A percentile compares a stretch with the other conserved stretches of the same genome.
phyloP scores from a whole-genome alignment of 495 filamentous ascomycete species.

The Bathelium albidoporum region DNA sequence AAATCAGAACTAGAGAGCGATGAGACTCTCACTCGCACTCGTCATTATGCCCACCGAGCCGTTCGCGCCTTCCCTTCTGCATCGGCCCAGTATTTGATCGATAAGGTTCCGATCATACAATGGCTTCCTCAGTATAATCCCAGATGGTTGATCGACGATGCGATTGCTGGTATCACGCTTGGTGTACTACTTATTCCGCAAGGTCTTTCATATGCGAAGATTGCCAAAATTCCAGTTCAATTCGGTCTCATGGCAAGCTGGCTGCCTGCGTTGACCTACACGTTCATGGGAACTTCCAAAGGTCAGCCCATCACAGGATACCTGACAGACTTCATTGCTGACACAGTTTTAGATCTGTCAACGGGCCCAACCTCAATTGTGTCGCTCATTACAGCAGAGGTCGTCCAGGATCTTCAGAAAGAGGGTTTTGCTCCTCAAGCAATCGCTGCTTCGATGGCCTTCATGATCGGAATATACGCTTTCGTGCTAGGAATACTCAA shows the following conservation, averaged over 20 bases:
- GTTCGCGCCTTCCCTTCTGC: slow-evolving; percentile 19
- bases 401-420: slow-evolving; percentile 32
- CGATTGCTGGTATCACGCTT: slow-evolving; percentile 41
- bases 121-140: slow-evolving; percentile 41
- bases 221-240: slow-evolving; percentile 42
- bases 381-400: slow-evolving; percentile 40
- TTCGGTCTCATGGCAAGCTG: slow-evolving; percentile 45
- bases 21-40: neutral
- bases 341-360: slow-evolving; percentile 32
- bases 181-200: slow-evolving; percentile 45
- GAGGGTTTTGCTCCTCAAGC: slow-evolving; percentile 32
- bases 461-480: slow-evolving; percentile 42
- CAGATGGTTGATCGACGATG: slow-evolving; percentile 40
- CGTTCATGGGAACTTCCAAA: slow-evolving; percentile 47
- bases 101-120: slow-evolving; percentile 44
- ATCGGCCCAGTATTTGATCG: slow-evolving; percentile 35
- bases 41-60: neutral
- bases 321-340: neutral
- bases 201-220: slow-evolving; percentile 41
- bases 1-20: neutral
- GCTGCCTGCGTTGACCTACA: slow-evolving; percentile 40
- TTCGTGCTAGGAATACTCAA: slow-evolving; percentile 40
- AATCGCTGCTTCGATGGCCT: slow-evolving; percentile 41
- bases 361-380: slow-evolving; percentile 44
- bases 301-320: slow-evolving; percentile 26